phyloP scores from a whole-genome alignment of 306 rosid species.

The Castanea crenata region DNA sequence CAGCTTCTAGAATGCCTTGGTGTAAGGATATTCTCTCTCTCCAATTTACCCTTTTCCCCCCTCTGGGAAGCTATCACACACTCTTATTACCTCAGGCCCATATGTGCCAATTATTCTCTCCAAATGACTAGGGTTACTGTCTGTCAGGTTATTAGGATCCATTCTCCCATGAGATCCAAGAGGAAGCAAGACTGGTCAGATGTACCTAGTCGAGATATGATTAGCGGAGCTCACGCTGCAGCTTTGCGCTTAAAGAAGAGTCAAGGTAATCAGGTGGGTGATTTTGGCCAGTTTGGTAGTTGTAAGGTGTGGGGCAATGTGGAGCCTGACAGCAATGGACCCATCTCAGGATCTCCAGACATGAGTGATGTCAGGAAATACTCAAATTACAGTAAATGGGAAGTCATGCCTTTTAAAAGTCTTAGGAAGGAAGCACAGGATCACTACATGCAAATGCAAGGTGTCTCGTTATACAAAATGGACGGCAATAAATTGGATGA shows the following conservation, averaged over 20 bases:
- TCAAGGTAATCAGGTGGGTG: conserved; percentile 31
- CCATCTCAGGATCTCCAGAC: conserved; percentile 81
- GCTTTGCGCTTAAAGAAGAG: conserved; percentile 64
- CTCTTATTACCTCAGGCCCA: neutral
- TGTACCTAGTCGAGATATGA: conserved; percentile 71
- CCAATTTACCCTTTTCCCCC: neutral
- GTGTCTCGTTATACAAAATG: conserved; percentile 88
- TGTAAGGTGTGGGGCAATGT: conserved; percentile 89
- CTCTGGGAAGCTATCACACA: neutral
- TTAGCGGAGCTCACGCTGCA: conserved; percentile 77
- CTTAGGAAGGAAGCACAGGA: conserved; percentile 76
- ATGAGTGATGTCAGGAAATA: conserved; percentile 74
- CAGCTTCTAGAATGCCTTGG: conserved; percentile 98
- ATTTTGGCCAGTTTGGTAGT: conserved; percentile 82
- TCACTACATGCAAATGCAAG: conserved; percentile 75
- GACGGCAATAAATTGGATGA: conserved; percentile 96
- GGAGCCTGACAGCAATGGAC: conserved; percentile 60
- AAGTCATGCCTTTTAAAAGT: conserved; percentile 71
- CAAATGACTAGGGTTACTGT: conserved; percentile 3
- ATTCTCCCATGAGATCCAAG: conserved; percentile 93
- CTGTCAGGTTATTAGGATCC: conserved; percentile 87
- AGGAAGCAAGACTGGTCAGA: conserved; percentile 92
- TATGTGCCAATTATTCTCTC: neutral
- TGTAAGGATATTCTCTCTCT: conserved; percentile 43
- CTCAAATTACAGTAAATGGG: conserved; percentile 89